These are phyloP conservation scores for Beauveria sp. DNA, from an alignment of 2,329 filamentous ascomycete genomes.

Conservation along the genomic window DNA sequence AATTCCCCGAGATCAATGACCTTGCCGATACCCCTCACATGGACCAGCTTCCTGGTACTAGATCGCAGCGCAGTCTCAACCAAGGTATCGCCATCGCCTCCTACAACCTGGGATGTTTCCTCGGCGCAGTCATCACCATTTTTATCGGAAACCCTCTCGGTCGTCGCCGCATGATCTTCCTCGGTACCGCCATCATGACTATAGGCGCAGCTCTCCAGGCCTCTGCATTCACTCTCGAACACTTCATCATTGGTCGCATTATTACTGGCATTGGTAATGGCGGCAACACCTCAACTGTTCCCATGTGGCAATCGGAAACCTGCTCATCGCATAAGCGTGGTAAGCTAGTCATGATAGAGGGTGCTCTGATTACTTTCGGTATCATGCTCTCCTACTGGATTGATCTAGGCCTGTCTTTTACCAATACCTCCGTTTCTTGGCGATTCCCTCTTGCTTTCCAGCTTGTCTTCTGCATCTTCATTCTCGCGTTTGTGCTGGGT, in stretches of 20 bases:
- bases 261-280: conserved; percentile 53
- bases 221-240: conserved; percentile 44
- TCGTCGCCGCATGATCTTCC: conserved; percentile 50
- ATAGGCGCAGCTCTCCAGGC: conserved; percentile 53
- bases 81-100: conserved; percentile 48
- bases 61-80: conserved; percentile 39
- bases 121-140: conserved; percentile 57
- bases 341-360: conserved; percentile 55
- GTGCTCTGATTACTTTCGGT: conserved; percentile 48
- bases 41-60: conserved; percentile 18
- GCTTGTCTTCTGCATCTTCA: conserved; percentile 51
- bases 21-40: conserved; percentile 25
- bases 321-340: conserved; percentile 50
- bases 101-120: conserved; percentile 54
- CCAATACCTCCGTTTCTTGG: conserved; percentile 36
- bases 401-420: conserved; percentile 49
- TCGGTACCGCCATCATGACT: conserved; percentile 50
- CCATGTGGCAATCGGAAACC: conserved; percentile 55
- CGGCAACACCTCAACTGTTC: conserved; percentile 47
- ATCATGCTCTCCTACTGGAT: conserved; percentile 55
- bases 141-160: conserved; percentile 59
- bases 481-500: conserved; percentile 43
- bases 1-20: conserved; percentile 44
- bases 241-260: conserved; percentile 52
- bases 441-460: conserved; percentile 51